Evolutionary conservation across 208 protist genomes (phyloP), one percentile per base, ranked within the genome.

Genomic region (Wallacemonas sp.): DNA sequence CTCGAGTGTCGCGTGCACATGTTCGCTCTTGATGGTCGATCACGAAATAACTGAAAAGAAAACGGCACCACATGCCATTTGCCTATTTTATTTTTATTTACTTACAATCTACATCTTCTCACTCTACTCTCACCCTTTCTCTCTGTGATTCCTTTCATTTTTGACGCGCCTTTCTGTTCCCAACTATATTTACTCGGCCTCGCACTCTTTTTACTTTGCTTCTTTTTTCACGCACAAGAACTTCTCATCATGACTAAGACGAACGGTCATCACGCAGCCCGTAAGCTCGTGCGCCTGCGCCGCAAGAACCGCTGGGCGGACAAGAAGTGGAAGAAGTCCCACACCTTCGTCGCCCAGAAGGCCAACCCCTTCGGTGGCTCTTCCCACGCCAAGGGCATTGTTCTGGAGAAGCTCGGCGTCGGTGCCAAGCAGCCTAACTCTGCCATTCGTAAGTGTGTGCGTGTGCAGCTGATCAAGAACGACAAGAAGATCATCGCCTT

Each of bases 381-480:
- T 41, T 99, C 98, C 24, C 97, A 99, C 90, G 98, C 97, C 54
- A 99, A 99, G 85, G 99, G 98, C 49, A 99, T 99, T 63, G 98
- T 99, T 34, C 75, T 99, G 62, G 98, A 99, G 91, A 99, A 99
- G 93, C 95, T 99, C 70, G 99, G 98, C 80, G 98, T 99, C 82
- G 98, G 99, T 79, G 95, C 98, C 54, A 99, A 99, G 87, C 99
- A 99, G 97, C 99, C 99, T 75, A 99, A 99, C 98, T 99, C 99
- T 75, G 99, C 99, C 62, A 99, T 99, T 80, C 98, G 99, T 94
- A 99, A 99, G 91, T 99, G 98, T 85, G 98, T 99, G 47, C 97
- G 98, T 87, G 98, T 99, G 62, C 98, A 99, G 93, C 96, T 99
- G 44, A 99, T 99, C 90, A 99, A 99, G 96, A 99, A 99, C 96